Evolutionary conservation across 2,329 filamentous ascomycete species (phyloP).

Genomic region (Fusarium sp.): DNA sequence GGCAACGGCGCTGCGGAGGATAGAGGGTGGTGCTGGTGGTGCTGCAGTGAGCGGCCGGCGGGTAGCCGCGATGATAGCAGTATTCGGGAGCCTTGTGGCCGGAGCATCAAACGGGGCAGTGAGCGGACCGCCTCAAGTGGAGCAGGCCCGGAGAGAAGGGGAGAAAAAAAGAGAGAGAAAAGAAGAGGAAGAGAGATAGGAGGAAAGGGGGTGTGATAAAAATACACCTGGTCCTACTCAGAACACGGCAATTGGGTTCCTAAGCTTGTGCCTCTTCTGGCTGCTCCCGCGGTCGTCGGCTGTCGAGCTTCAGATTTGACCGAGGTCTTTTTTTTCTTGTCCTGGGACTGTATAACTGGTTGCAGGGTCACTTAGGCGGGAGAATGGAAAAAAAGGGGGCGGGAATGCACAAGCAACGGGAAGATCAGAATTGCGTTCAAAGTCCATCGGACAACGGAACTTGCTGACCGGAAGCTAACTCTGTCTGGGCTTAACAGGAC

Average conservation of each 20-base stretch:
- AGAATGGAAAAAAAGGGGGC: slow-evolving; percentile 24
- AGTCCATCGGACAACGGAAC: slow-evolving; percentile 16
- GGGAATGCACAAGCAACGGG: not conserved
- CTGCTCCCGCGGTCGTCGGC: slow-evolving; percentile 38
- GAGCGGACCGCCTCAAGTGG: slow-evolving; percentile 35
- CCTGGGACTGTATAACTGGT: too few species aligned
- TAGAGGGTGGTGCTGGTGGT: not conserved
- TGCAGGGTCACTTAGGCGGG: too few species aligned
- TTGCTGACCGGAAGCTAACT: slow-evolving; percentile 32
- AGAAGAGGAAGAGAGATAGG: slow-evolving; percentile 16
- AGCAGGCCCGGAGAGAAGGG: slow-evolving; percentile 44
- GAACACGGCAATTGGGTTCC: slow-evolving; percentile 6
- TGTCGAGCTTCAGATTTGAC: slow-evolving; percentile 30
- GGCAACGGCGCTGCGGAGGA: slow-evolving; percentile 18
- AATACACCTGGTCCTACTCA: slow-evolving; percentile 17
- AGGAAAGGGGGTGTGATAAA: slow-evolving; percentile 13
- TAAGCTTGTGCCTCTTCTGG: slow-evolving; percentile 19
- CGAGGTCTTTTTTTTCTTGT: slow-evolving; percentile 38
- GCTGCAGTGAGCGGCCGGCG: slow-evolving; percentile 14
- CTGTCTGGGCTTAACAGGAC: slow-evolving; percentile 9
- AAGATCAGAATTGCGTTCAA: slow-evolving; percentile 8
- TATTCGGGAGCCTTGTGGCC: slow-evolving; percentile 29
- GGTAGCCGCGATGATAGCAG: slow-evolving; percentile 29
- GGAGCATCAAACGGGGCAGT: slow-evolving; percentile 36
- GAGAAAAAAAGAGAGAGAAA: slow-evolving; percentile 4